Evolutionary conservation across 371 early-diverging fungal species (phyloP).

Genomic region (Apophysomyces sp.): DNA sequence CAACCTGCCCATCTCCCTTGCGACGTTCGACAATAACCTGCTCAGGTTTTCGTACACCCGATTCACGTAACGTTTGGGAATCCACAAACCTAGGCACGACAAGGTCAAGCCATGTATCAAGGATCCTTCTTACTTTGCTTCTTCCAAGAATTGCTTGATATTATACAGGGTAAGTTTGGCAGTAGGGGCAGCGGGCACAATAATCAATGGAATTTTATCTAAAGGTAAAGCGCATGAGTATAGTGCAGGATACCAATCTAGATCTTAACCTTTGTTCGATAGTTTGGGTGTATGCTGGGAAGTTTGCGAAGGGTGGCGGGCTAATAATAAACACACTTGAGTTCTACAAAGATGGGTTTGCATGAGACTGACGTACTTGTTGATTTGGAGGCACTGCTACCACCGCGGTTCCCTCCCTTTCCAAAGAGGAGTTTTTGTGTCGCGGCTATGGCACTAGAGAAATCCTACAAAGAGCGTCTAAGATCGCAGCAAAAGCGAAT

Average conservation of each 20-base stretch:
- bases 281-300: not conserved
- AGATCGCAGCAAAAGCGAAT: too few species aligned
- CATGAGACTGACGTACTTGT: not conserved
- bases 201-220: slow-evolving; percentile 77
- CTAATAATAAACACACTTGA: not conserved
- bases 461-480: not conserved
- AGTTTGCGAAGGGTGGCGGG: not conserved
- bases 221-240: slow-evolving; percentile 12
- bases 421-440: slow-evolving; percentile 3
- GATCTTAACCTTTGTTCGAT: slow-evolving; percentile 6
- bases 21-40: slow-evolving; percentile 58
- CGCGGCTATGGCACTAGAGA: not conserved
- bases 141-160: slow-evolving; percentile 76
- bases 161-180: slow-evolving; percentile 85
- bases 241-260: not conserved
- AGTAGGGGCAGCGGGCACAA: slow-evolving; percentile 85
- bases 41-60: slow-evolving; percentile 66
- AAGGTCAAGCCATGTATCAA: not conserved
- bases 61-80: slow-evolving; percentile 59
- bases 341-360: not conserved
- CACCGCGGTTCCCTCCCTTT: not conserved
- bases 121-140: slow-evolving; percentile 50
- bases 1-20: slow-evolving; percentile 44
- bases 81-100: slow-evolving; percentile 57
- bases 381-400: not conserved